These are phyloP conservation scores for Verticillium nubilum DNA, from an alignment of 2,329 filamentous ascomycete genomes.

Conservation along the genomic window DNA sequence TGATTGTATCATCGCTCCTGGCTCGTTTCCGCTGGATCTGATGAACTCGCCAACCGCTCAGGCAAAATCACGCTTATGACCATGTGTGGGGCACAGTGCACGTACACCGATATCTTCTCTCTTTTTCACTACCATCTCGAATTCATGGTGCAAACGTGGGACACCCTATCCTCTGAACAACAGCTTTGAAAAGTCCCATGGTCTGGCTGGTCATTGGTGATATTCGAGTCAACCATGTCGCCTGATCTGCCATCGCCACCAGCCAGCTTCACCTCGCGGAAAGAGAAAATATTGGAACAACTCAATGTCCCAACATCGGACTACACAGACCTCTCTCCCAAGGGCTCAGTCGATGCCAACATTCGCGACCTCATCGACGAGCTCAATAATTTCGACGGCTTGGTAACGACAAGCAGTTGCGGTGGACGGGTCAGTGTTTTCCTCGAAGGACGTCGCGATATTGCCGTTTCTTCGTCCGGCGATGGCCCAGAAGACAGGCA, in stretches of 20 bases:
- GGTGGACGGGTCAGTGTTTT: slow-evolving; percentile 85
- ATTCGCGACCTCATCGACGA: slow-evolving; percentile 73
- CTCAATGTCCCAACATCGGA: slow-evolving; percentile 63
- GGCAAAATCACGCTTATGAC: too few relatives aligned
- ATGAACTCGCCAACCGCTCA: too few relatives aligned
- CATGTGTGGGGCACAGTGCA: background rate
- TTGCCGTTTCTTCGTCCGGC: background rate
- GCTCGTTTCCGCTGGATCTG: too few relatives aligned
- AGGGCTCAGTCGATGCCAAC: slow-evolving; percentile 76
- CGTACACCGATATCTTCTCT: background rate
- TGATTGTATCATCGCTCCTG: background rate
- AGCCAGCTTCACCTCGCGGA: slow-evolving; percentile 52
- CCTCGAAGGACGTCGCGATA: slow-evolving; percentile 63
- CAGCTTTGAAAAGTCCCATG: too few relatives aligned
- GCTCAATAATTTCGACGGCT: slow-evolving; percentile 68
- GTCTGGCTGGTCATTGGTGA: too few relatives aligned
- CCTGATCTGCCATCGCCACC: slow-evolving; percentile 15
- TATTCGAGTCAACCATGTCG: background rate
- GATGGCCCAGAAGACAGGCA: slow-evolving; percentile 11
- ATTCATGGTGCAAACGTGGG: background rate
- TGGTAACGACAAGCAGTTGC: slow-evolving; percentile 92
- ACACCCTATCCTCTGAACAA: too few relatives aligned
- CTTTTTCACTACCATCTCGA: background rate
- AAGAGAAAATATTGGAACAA: slow-evolving; percentile 65
- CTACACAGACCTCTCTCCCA: slow-evolving; percentile 82